phyloP scores from a whole-genome alignment of 2,329 filamentous ascomycete species.

The Clarireedia monteithiana region DNA sequence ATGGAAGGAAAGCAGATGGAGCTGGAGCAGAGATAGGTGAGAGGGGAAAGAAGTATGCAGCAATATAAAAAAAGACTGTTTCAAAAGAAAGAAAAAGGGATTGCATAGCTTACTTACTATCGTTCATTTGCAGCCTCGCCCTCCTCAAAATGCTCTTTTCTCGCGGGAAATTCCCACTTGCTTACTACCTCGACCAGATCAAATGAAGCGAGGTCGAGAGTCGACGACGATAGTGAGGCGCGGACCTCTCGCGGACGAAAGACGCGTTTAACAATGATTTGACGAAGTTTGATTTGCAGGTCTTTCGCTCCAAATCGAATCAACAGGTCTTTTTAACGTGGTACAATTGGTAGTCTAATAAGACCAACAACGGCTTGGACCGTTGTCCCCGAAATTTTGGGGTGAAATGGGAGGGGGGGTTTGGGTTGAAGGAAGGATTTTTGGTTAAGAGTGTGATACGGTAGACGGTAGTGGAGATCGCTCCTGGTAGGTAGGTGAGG shows the following conservation, averaged over 20 bases:
- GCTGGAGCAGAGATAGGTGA: background rate
- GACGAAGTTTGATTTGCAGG: no score
- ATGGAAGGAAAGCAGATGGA: no score
- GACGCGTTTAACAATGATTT: no score
- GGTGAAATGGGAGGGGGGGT: background rate
- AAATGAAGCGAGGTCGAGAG: no score
- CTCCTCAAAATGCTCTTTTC: conserved; percentile 1
- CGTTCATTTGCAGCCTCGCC: conserved; percentile 22
- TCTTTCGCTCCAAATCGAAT: no score
- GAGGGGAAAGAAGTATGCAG: background rate
- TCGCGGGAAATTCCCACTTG: background rate
- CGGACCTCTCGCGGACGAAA: no score
- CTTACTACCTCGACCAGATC: no score
- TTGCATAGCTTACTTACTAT: conserved; percentile 19
- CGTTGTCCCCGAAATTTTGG: background rate
- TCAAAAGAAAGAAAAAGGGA: background rate
- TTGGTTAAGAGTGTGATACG: background rate
- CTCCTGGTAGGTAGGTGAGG: no score
- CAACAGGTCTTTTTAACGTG: background rate
- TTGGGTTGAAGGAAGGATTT: conserved; percentile 1
- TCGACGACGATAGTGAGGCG: no score
- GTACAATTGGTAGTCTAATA: background rate
- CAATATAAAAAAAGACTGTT: background rate
- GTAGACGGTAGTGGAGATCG: background rate
- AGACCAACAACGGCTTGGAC: background rate